Conservation (phyloP, 2,329 filamentous ascomycete species). For the Penicillium corylophilum region DNA sequence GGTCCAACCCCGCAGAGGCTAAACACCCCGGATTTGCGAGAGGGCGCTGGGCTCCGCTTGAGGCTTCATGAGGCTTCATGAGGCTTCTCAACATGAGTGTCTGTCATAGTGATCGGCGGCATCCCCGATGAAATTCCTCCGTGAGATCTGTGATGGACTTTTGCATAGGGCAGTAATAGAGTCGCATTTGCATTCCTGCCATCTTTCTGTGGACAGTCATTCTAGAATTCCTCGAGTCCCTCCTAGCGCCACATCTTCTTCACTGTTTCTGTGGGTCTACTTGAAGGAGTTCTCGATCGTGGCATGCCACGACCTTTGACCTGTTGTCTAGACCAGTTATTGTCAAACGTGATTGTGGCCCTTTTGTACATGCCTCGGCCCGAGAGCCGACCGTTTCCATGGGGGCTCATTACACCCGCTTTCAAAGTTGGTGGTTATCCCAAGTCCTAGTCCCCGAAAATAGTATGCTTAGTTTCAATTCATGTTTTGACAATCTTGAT, state of each 20-base stretch:
- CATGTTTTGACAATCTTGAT: no score
- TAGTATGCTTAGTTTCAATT: no score
- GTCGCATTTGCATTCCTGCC: neutral
- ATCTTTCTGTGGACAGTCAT: neutral
- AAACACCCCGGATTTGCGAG: neutral
- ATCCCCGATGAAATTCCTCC: neutral
- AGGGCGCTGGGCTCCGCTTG: neutral
- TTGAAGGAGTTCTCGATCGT: neutral
- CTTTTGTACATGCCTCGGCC: neutral
- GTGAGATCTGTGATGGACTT: neutral
- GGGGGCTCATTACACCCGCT: neutral
- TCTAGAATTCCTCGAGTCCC: neutral
- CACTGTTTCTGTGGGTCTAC: neutral
- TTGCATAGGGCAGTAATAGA: neutral
- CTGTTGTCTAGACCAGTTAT: neutral
- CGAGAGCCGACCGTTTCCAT: neutral
- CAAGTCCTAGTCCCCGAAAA: no score
- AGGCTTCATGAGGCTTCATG: neutral
- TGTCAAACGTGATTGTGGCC: neutral
- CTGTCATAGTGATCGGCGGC: neutral
- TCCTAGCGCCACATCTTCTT: neutral
- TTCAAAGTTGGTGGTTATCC: no score
- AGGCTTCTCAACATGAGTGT: neutral
- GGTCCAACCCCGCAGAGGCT: neutral
- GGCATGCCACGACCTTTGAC: neutral